phyloP scores from a whole-genome alignment of 345 rosid genomes.

The Stellera chamaejasme region DNA sequence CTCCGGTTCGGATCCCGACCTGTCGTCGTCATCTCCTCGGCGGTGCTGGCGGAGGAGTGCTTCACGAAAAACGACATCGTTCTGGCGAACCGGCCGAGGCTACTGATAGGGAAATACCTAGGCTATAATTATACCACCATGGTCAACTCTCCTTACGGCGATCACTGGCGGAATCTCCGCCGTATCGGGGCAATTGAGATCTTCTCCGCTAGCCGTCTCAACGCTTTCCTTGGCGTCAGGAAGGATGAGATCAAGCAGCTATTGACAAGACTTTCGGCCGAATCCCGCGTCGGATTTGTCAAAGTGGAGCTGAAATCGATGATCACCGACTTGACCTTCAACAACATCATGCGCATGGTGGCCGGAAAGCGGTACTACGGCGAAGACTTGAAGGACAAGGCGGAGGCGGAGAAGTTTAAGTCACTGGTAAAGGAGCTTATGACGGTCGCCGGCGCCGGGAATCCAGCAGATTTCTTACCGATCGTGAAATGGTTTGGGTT shows the following conservation, averaged over 20 bases:
- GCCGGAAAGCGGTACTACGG: conserved; percentile 54
- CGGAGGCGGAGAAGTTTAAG: conserved; percentile 28
- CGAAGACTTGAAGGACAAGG: conserved; percentile 26
- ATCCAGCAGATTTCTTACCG: conserved; percentile 33
- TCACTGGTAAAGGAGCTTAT: conserved; percentile 17
- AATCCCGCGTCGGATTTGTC: neutral
- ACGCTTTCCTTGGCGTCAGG: conserved; percentile 15
- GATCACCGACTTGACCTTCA: conserved; percentile 14
- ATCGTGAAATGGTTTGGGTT: conserved; percentile 22
- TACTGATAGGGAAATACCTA: conserved; percentile 19
- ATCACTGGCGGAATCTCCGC: conserved; percentile 58
- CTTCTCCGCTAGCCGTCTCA: conserved; percentile 30
- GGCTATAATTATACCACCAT: conserved; percentile 32
- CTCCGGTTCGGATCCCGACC: conserved; percentile 31
- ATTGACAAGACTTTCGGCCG: conserved; percentile 16
- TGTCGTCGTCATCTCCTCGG: conserved; percentile 28
- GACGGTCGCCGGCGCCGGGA: conserved; percentile 11
- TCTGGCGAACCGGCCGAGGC: conserved; percentile 42
- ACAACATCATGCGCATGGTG: conserved; percentile 22
- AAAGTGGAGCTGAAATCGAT: conserved; percentile 20
- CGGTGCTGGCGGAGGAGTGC: conserved; percentile 30
- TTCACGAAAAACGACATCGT: conserved; percentile 41
- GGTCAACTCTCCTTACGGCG: conserved; percentile 25
- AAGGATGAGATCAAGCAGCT: conserved; percentile 30
- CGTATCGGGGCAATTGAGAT: conserved; percentile 33